A percentile compares a stretch with the other conserved stretches of the same genome.
phyloP scores from a whole-genome alignment of 306 rosid species.

The Quercus berberidifolia region DNA sequence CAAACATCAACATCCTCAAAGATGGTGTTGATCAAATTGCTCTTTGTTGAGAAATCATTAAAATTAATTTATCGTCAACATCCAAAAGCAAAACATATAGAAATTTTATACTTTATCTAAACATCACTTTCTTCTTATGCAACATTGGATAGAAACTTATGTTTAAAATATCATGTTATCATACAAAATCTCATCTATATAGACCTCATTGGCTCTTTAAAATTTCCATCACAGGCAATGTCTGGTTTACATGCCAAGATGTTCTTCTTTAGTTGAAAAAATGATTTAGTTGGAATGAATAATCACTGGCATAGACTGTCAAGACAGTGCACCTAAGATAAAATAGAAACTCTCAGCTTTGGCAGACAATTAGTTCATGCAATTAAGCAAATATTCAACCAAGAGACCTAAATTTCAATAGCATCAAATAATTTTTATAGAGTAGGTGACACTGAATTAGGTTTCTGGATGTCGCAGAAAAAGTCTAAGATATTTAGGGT shows the following conservation, averaged over 20 bases:
- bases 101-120: neutral
- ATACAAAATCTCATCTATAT: neutral
- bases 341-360: neutral
- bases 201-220: neutral
- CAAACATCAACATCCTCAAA: neutral
- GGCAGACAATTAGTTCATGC: neutral
- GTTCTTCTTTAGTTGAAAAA: neutral
- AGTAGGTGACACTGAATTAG: neutral
- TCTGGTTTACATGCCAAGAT: neutral
- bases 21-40: neutral
- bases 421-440: neutral
- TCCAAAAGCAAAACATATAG: neutral
- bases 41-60: neutral
- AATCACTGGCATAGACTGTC: neutral
- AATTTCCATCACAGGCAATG: neutral
- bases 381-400: neutral
- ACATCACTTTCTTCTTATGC: neutral
- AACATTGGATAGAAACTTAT: neutral
- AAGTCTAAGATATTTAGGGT: neutral
- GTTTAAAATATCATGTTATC: neutral
- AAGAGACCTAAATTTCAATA: neutral
- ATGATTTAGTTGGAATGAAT: neutral
- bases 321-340: neutral
- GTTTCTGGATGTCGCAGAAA: neutral
- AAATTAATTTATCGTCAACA: neutral